phyloP scores from a whole-genome alignment of 805 yeast species.

The Sugiyamaella americana region DNA sequence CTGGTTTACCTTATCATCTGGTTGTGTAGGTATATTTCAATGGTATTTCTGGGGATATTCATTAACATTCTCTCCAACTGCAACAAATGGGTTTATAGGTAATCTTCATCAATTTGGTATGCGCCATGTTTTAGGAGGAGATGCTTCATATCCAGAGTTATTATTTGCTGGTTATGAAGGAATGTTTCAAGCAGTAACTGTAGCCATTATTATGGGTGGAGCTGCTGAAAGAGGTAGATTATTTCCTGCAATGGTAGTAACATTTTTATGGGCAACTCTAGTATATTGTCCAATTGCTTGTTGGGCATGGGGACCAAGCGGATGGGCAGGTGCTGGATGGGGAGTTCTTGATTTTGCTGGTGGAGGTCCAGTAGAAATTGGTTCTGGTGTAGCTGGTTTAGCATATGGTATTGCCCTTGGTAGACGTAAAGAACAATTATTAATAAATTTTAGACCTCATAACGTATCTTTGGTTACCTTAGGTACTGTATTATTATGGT shows the following conservation, averaged over 20 bases:
- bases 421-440: constrained; percentile 62
- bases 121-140: constrained; percentile 54
- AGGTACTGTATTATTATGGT: constrained; percentile 83
- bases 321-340: constrained; percentile 84
- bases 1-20: constrained; percentile 70
- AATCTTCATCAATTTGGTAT: constrained; percentile 78
- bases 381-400: constrained; percentile 86
- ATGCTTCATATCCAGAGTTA: constrained; percentile 64
- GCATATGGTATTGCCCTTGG: constrained; percentile 51
- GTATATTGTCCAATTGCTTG: constrained; percentile 93
- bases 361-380: constrained; percentile 94
- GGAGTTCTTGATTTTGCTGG: constrained; percentile 97
- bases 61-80: constrained; percentile 73
- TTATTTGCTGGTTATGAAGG: constrained; percentile 84
- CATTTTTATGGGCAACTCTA: constrained; percentile 82
- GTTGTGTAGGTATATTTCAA: constrained; percentile 70
- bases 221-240: constrained; percentile 90
- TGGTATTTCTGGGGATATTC: constrained; percentile 99
- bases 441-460: constrained; percentile 90
- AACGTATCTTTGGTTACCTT: constrained; percentile 85
- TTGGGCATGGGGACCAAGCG: constrained; percentile 91
- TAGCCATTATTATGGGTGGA: constrained; percentile 88
- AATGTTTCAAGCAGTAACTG: constrained; percentile 86
- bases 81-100: constrained; percentile 83
- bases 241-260: constrained; percentile 73